A percentile compares a stretch with the other conserved stretches of the same genome.
Evolutionary conservation across 192 early-diverging fungal genomes (phyloP).

Genomic region (Cladochytrium replicatum): DNA sequence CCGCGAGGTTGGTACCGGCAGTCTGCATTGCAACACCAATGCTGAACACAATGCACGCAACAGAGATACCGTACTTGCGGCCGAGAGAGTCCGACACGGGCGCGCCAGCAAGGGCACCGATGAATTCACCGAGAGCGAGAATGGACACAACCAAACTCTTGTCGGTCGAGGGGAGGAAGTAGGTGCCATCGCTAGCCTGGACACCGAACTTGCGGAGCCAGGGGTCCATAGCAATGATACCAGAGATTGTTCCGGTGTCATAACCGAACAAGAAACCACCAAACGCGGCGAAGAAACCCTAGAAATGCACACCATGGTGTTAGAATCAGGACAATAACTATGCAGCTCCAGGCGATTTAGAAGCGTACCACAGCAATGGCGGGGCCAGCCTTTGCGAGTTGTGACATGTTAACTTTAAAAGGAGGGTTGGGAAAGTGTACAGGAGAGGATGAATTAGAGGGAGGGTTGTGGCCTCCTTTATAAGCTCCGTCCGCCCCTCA

Average conservation of each 20-base stretch:
- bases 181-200: too few relatives aligned
- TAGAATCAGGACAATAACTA: too few relatives aligned
- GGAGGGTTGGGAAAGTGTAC: too few relatives aligned
- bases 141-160: conserved; percentile 33
- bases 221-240: conserved; percentile 50
- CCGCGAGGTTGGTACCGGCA: conserved; percentile 6
- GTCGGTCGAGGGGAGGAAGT: conserved; percentile 4
- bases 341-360: too few relatives aligned
- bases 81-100: conserved; percentile 56
- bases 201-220: conserved; percentile 24
- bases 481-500: too few relatives aligned
- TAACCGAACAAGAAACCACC: conserved; percentile 66
- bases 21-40: conserved; percentile 28
- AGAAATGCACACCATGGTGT: too few relatives aligned
- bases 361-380: too few relatives aligned
- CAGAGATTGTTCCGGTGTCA: conserved; percentile 63
- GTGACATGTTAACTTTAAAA: too few relatives aligned
- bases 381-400: too few relatives aligned
- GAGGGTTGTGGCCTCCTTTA: too few relatives aligned
- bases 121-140: conserved; percentile 63
- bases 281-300: too few relatives aligned
- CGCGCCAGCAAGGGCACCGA: conserved; percentile 60
- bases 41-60: conserved; percentile 28
- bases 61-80: conserved; percentile 61
- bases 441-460: too few relatives aligned